Base-by-base conservation (phyloP, 1,284 basidiomycete genomes). In the Mycena citricolor region DNA sequence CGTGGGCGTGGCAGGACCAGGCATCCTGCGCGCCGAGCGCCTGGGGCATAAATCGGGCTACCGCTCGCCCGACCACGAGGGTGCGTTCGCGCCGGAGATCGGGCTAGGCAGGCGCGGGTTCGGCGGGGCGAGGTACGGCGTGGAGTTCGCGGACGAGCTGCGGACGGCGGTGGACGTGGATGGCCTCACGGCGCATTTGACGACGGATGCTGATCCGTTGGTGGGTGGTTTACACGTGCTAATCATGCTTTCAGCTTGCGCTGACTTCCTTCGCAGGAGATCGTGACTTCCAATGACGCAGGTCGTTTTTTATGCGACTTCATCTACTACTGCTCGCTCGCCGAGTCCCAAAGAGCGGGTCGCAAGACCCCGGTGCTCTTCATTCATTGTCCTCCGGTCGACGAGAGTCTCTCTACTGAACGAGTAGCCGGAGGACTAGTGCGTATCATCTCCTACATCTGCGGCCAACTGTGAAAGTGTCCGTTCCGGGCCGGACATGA, bases 41-140 rank as follows among this genome's bases (percentile, higher is more conserved):
- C 56, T 70, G 11, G 66, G 65, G 3, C 79, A 81, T 58, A 79
- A 77, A 59, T 65, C 67, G 25, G 75, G 76, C 10, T 80, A 78
- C 41, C 58, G 66, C 19, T 66, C 42, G 13, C 44, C 51, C 0
- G 54, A 55, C 31, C 28, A 53, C 28, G 42, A 50, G 28, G n/a
- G n/a, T n/a, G n/a, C n/a, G n/a, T n/a, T n/a, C n/a, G n/a, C n/a
- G n/a, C n/a, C n/a, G n/a, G n/a, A n/a, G n/a, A n/a, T n/a, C n/a
- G n/a, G n/a, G n/a, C n/a, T n/a, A n/a, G n/a, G n/a, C n/a, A n/a
- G n/a, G 25, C 50, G 42, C 17, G 50, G 50, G 1, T 52, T 52
- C 25, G 44, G 49, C 1, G 24, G 23, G 12, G 45, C 50, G 2
- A 17, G 16, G 14, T 52, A 52, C 24, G 50, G 46, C 4, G 42